Evolutionary conservation across 2,329 filamentous ascomycete species (phyloP), one percentile per base, ranked within the genome.

Genomic region (Diaporthe amygdali): DNA sequence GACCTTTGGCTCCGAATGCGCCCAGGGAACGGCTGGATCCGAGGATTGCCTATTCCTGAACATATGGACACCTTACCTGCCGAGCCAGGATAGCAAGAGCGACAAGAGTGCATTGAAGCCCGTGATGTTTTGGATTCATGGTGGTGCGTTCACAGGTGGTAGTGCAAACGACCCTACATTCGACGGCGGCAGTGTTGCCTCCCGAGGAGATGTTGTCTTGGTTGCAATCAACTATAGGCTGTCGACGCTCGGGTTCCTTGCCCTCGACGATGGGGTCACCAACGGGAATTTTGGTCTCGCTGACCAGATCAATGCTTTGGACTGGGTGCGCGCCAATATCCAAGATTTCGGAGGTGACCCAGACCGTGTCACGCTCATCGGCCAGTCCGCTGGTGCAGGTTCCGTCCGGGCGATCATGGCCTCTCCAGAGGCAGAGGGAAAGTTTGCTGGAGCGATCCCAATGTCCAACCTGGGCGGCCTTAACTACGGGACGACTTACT

Each of bases 181-280:
- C 34, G 89, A 91, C 72, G 87, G 88, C 25, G 86, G 86, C 3
- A 88, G 89, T 73, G 79, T 91, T 3, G 89, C 86, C 0, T 89
- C 87, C 3, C 84, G 88, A 61, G 88, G 88, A 27, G 89, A 91
- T 72, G 83, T 91, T 22, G 87, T 91, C 0, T 83, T 89, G 3
- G 89, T 91, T 9, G 78, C 81, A 25, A 87, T 90, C 80, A 91
- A 91, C 79, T 91, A 91, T 77, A 86, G 90, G 10, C 79, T 91
- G 4, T 84, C 83, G 0, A 89, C 87, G 0, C 81, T 91, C 0
- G 89, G 89, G 0, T 91, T 90, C 74, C 79, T 91, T 0, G 89
- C 89, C 0, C 81, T 90, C 9, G 74, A 82, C 30, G 82, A 86
- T 72, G 82, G 84, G 20, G 76, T 80, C 4, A 82, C 83, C 2